Conservation (phyloP, 805 yeast genomes). For the Yarrowia osloensis region DNA sequence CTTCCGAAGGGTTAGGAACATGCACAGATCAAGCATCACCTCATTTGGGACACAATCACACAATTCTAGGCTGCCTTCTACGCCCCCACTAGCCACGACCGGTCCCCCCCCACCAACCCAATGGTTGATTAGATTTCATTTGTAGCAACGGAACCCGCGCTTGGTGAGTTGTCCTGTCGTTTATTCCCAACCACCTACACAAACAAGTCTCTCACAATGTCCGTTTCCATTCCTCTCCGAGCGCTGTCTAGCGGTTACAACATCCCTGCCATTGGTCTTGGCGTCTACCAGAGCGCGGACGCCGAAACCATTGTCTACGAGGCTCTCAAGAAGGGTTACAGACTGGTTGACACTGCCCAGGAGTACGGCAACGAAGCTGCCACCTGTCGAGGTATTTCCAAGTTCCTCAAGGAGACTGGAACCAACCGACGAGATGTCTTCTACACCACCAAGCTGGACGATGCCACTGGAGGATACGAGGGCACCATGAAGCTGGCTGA, state of each 20-base stretch:
- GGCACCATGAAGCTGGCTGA: conserved; percentile 70
- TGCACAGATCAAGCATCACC: background rate
- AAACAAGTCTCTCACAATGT: background rate
- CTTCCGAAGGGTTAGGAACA: background rate
- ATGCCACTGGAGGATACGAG: conserved; percentile 48
- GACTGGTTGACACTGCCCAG: conserved; percentile 70
- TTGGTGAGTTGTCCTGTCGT: background rate
- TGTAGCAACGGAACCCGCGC: conserved; percentile 3
- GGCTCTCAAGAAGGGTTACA: conserved; percentile 82
- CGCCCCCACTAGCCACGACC: conserved; percentile 12
- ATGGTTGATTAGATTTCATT: conserved; percentile 18
- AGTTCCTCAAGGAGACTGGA: conserved; percentile 68
- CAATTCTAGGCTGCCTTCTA: background rate
- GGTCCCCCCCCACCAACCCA: conserved; percentile 14
- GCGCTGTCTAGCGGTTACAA: conserved; percentile 47
- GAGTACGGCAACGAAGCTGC: conserved; percentile 73
- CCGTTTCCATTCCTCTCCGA: conserved; percentile 5
- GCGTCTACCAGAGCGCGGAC: conserved; percentile 50
- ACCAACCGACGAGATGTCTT: conserved; percentile 74
- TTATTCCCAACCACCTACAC: background rate
- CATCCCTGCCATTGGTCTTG: conserved; percentile 71
- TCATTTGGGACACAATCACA: background rate
- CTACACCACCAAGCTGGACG: conserved; percentile 86
- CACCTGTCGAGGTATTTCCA: conserved; percentile 63
- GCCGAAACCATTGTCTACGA: conserved; percentile 74